A percentile compares a stretch with the other conserved stretches of the same genome.
Conservation (phyloP, 2,329 filamentous ascomycete genomes). For the Cytospora piceicola region DNA sequence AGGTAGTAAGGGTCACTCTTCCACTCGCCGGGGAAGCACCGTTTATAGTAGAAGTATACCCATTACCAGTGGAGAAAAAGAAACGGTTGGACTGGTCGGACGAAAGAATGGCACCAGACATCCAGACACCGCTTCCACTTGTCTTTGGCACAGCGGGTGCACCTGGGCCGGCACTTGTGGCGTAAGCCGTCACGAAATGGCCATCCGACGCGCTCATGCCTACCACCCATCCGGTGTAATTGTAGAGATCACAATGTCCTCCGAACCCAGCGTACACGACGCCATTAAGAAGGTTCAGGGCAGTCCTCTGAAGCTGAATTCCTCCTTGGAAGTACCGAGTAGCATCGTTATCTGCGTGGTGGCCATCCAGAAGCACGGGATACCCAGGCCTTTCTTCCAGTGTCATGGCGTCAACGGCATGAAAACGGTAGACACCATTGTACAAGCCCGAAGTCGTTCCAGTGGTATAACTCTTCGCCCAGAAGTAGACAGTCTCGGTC, state of each 20-base stretch:
- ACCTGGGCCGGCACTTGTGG: slow-evolving; percentile 19
- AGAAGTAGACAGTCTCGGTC: slow-evolving; percentile 45
- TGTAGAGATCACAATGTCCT: slow-evolving; percentile 52
- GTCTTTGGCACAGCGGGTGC: slow-evolving; percentile 22
- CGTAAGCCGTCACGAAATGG: slow-evolving; percentile 31
- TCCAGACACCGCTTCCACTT: slow-evolving; percentile 16
- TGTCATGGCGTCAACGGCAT: slow-evolving; percentile 30
- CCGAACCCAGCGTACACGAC: slow-evolving; percentile 52
- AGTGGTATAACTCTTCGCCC: slow-evolving; percentile 28
- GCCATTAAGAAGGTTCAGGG: slow-evolving; percentile 43
- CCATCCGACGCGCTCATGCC: slow-evolving; percentile 37
- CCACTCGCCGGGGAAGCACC: slow-evolving; percentile 43
- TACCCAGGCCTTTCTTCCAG: slow-evolving; percentile 38
- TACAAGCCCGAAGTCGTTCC: slow-evolving; percentile 16
- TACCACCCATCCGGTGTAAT: slow-evolving; percentile 43
- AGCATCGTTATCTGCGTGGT: slow-evolving; percentile 49
- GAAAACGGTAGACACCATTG: slow-evolving; percentile 27
- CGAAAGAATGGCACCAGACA: slow-evolving; percentile 12
- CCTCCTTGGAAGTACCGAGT: slow-evolving; percentile 51
- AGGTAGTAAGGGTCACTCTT: slow-evolving; percentile 39
- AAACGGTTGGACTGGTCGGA: slow-evolving; percentile 28
- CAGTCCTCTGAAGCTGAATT: slow-evolving; percentile 47
- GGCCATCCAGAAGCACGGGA: slow-evolving; percentile 50
- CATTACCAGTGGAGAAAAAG: slow-evolving; percentile 40
- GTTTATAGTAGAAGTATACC: slow-evolving; percentile 37